These are phyloP conservation scores for Quercus tomentella DNA, from an alignment of 331 rosid species.

Conservation along the genomic window DNA sequence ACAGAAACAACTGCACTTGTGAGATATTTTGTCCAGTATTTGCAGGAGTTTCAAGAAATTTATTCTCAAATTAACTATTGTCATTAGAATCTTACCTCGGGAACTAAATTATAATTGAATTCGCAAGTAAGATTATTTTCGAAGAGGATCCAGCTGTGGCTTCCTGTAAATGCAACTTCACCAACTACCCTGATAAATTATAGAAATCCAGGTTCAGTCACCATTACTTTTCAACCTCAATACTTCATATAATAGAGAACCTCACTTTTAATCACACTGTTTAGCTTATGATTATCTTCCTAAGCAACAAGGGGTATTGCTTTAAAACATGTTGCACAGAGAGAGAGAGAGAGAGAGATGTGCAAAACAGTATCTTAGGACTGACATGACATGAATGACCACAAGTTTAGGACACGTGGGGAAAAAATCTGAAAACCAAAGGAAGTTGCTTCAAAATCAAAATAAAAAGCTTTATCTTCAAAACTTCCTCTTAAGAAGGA, in stretches of 20 bases:
- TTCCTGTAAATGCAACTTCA: conserved; percentile 58
- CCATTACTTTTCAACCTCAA: background rate
- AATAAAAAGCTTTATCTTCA: conserved; percentile 2
- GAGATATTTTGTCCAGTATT: background rate
- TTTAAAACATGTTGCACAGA: conserved; percentile 3
- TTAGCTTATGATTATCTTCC: background rate
- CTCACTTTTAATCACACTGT: background rate
- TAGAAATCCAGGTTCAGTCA: conserved; percentile 3
- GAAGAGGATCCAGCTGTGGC: conserved; percentile 57
- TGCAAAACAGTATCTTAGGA: conserved; percentile 6
- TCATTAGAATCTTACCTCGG: conserved; percentile 49
- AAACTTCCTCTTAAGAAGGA: background rate
- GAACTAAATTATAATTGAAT: conserved; percentile 27
- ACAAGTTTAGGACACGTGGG: background rate
- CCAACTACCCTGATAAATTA: conserved; percentile 63
- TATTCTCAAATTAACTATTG: conserved; percentile 3
- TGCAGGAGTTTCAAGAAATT: background rate
- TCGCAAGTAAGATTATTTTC: conserved; percentile 34
- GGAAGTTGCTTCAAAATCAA: conserved; percentile 7
- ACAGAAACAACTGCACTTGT: conserved; percentile 17
- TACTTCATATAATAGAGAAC: background rate
- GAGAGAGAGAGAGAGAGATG: background rate
- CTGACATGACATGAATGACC: background rate
- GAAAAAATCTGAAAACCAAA: background rate
- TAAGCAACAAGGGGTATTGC: background rate